A percentile compares a stretch with the other conserved stretches of the same genome.
phyloP scores from a whole-genome alignment of 192 early-diverging fungal genomes.

The Coemansia sp. region DNA sequence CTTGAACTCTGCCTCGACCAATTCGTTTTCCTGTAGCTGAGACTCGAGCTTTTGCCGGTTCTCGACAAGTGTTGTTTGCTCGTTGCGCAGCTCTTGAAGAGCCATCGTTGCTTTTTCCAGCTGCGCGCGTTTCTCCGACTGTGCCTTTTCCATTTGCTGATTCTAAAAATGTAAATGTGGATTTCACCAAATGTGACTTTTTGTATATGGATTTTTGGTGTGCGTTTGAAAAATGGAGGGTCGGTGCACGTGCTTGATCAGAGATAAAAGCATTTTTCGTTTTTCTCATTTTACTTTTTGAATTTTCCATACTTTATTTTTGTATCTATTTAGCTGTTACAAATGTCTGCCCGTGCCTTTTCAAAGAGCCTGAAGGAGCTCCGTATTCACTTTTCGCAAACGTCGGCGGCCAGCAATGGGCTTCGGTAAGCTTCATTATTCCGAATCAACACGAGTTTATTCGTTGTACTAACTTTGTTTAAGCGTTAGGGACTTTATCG shows the following conservation, averaged over 20 bases:
- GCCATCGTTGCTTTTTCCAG: slow-evolving; percentile 71
- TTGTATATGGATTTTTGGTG: background rate
- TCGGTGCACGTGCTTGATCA: background rate
- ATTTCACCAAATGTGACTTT: background rate
- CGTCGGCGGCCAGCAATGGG: slow-evolving; percentile 71
- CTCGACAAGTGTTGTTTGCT: slow-evolving; percentile 71
- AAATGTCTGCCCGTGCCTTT: slow-evolving; percentile 50
- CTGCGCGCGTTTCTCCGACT: slow-evolving; percentile 36
- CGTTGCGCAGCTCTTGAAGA: slow-evolving; percentile 75
- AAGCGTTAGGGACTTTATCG: slow-evolving; percentile 74
- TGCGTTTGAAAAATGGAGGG: background rate
- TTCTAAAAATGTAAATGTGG: background rate
- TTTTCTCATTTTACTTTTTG: background rate
- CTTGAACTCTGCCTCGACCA: slow-evolving; percentile 91
- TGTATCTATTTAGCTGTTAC: background rate
- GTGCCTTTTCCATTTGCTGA: background rate
- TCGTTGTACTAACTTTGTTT: no score
- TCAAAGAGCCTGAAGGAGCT: slow-evolving; percentile 80
- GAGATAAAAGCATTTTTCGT: background rate
- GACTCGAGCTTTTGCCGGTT: slow-evolving; percentile 86
- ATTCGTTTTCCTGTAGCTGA: slow-evolving; percentile 93
- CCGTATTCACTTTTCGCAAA: slow-evolving; percentile 87
- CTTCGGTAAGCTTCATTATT: slow-evolving; percentile 60
- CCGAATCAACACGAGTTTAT: background rate
- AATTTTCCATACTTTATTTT: background rate